Evolutionary conservation across 208 protist species (phyloP).

Genomic region (Trypanosoma scelopori): DNA sequence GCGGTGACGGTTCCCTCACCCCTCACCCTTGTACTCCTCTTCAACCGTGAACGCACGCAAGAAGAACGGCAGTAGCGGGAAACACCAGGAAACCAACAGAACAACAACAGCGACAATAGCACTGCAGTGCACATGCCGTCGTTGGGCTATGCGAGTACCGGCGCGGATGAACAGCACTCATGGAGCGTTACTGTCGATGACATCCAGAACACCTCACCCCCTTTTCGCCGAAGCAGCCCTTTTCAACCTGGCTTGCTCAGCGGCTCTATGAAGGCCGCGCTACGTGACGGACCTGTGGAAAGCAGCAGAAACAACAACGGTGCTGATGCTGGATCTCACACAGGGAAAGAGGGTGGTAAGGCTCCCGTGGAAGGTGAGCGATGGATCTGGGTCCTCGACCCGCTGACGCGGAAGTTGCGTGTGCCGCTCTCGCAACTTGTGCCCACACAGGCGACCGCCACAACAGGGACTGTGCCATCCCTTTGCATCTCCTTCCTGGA

Average conservation of each 20-base stretch:
- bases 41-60: too few relatives aligned
- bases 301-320: neutral
- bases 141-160: neutral
- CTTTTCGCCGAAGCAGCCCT: neutral
- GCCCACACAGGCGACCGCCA: conserved; percentile 84
- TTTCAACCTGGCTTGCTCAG: neutral
- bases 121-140: conserved; percentile 4
- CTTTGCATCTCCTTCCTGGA: conserved; percentile 86
- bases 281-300: neutral
- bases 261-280: neutral
- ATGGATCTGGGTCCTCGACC: conserved; percentile 90
- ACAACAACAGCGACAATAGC: neutral
- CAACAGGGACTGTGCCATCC: conserved; percentile 75
- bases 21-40: too few relatives aligned
- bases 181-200: conserved; percentile 13
- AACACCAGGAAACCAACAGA: too few relatives aligned
- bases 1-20: too few relatives aligned
- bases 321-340: neutral
- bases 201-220: neutral
- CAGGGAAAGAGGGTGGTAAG: neutral
- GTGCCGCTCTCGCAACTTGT: conserved; percentile 74
- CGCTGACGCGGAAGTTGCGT: conserved; percentile 82
- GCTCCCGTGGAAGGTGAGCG: neutral
- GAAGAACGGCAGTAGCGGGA: too few relatives aligned
- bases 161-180: neutral